A percentile compares a stretch with the other conserved stretches of the same genome.
Conservation (phyloP, 441 rosid species). For the Bruguiera hainesii region DNA sequence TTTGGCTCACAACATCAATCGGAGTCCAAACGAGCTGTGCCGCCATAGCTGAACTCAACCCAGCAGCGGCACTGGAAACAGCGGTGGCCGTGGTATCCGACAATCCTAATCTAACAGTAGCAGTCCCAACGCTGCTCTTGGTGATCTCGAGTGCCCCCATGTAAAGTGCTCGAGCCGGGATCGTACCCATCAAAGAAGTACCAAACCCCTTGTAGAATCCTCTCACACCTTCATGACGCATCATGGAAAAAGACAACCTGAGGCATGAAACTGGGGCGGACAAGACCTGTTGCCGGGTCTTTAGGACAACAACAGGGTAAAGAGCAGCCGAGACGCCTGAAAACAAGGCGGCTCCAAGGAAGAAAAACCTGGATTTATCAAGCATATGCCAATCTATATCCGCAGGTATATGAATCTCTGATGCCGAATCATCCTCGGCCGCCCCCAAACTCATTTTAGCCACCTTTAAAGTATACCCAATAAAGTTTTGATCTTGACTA, state of each 20-base stretch:
- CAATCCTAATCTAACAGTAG: slow-evolving; percentile 59
- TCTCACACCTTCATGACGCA: slow-evolving; percentile 59
- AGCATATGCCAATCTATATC: slow-evolving; percentile 93
- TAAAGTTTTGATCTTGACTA: background rate
- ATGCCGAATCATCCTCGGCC: slow-evolving; percentile 54
- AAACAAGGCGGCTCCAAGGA: slow-evolving; percentile 84
- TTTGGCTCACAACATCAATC: slow-evolving; percentile 82
- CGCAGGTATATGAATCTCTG: slow-evolving; percentile 55
- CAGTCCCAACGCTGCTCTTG: slow-evolving; percentile 68
- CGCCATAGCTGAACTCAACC: slow-evolving; percentile 81
- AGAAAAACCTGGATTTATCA: slow-evolving; percentile 81
- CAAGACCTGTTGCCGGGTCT: slow-evolving; percentile 80
- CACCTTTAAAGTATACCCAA: slow-evolving; percentile 31
- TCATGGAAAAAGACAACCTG: slow-evolving; percentile 42
- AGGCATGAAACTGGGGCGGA: slow-evolving; percentile 46
- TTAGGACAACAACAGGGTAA: slow-evolving; percentile 72
- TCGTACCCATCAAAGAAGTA: slow-evolving; percentile 76
- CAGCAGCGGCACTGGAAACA: slow-evolving; percentile 71
- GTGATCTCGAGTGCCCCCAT: slow-evolving; percentile 89
- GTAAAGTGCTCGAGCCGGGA: slow-evolving; percentile 84
- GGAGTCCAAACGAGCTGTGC: slow-evolving; percentile 94
- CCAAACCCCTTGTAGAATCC: slow-evolving; percentile 82
- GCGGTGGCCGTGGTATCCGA: slow-evolving; percentile 57
- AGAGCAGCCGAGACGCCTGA: slow-evolving; percentile 78
- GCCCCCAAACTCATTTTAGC: slow-evolving; percentile 66